Conservation (phyloP, 306 rosid genomes). For the Notholithocarpus densiflorus region DNA sequence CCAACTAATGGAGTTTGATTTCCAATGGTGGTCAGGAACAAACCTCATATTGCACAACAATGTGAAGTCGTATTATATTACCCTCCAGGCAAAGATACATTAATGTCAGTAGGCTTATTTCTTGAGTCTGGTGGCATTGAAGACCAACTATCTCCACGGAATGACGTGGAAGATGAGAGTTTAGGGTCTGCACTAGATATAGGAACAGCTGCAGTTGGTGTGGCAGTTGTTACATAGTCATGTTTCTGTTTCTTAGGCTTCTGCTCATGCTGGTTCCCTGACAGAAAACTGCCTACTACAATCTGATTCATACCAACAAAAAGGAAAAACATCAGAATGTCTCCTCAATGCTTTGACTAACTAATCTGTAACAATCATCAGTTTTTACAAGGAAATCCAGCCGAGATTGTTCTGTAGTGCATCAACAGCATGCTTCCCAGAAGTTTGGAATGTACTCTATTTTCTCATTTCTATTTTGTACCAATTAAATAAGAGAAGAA, state of each 20-base stretch:
- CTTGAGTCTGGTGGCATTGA: slow-evolving; percentile 52
- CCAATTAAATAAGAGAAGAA: background rate
- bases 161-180: slow-evolving; percentile 44
- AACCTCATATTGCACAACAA: slow-evolving; percentile 16
- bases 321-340: slow-evolving; percentile 19
- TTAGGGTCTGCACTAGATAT: slow-evolving; percentile 62
- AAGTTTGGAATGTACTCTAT: background rate
- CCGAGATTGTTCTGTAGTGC: background rate
- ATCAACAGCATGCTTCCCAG: background rate
- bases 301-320: slow-evolving; percentile 50
- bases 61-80: slow-evolving; percentile 16
- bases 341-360: background rate
- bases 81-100: slow-evolving; percentile 61
- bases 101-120: slow-evolving; percentile 64
- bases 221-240: slow-evolving; percentile 39
- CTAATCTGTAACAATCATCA: background rate
- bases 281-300: slow-evolving; percentile 89
- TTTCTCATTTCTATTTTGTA: background rate
- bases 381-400: background rate
- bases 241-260: slow-evolving; percentile 74
- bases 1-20: slow-evolving; percentile 31
- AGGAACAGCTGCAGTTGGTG: slow-evolving; percentile 58
- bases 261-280: slow-evolving; percentile 90
- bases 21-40: slow-evolving; percentile 35
- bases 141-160: slow-evolving; percentile 76